phyloP scores from a whole-genome alignment of 2,329 filamentous ascomycete genomes.

The Hirsutella rhossiliensis region DNA sequence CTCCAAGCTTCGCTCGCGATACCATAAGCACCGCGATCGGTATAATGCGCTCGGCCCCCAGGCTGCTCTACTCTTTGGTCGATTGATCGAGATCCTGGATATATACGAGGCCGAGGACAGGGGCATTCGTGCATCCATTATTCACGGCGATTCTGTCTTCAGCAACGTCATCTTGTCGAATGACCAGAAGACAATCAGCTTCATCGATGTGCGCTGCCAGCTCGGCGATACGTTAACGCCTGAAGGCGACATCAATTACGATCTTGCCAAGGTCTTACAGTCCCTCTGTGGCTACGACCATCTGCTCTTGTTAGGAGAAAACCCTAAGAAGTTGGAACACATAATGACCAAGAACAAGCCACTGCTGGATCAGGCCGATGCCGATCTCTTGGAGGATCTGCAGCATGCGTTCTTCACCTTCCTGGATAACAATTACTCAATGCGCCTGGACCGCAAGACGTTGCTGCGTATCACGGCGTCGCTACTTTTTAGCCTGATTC shows the following conservation, averaged over 20 bases:
- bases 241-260: conserved; percentile 17
- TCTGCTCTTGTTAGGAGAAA: conserved; percentile 13
- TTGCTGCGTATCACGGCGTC: conserved; percentile 17
- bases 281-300: conserved; percentile 18
- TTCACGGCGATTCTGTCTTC: conserved; percentile 19
- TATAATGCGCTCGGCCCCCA: conserved; percentile 14
- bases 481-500: conserved; percentile 17
- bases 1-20: conserved; percentile 11
- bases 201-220: conserved; percentile 18
- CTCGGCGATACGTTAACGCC: conserved; percentile 13
- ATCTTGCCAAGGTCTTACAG: conserved; percentile 18
- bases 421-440: conserved; percentile 12
- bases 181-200: too few relatives aligned
- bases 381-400: conserved; percentile 8
- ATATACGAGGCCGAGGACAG: conserved; percentile 16
- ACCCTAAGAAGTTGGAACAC: conserved; percentile 7
- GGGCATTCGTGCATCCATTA: conserved; percentile 12
- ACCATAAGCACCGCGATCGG: conserved; percentile 8
- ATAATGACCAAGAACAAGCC: conserved; percentile 3
- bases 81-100: conserved; percentile 15
- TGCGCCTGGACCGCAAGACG: conserved; percentile 15
- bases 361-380: conserved; percentile 13
- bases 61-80: conserved; percentile 10
- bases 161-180: too few relatives aligned
- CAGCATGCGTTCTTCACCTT: conserved; percentile 14